These are phyloP conservation scores for Termitomyces sp. DNA, from an alignment of 768 basidiomycete genomes.

Conservation along the genomic window DNA sequence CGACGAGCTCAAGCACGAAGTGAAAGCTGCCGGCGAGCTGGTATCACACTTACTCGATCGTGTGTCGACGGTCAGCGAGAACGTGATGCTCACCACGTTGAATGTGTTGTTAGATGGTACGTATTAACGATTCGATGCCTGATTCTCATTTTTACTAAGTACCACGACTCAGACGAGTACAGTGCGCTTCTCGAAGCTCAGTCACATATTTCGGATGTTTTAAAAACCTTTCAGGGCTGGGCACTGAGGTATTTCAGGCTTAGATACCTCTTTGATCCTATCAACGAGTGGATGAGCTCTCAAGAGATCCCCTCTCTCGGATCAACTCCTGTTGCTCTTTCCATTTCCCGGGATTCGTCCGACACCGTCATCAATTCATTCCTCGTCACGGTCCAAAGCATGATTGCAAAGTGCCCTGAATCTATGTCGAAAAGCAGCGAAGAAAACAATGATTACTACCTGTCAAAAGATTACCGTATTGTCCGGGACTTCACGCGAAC, in stretches of 20 bases:
- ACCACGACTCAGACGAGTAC: slow-evolving; percentile 28
- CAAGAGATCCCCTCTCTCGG: slow-evolving; percentile 16
- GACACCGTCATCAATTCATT: slow-evolving; percentile 54
- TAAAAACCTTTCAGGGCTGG: slow-evolving; percentile 20
- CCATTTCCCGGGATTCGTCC: slow-evolving; percentile 16
- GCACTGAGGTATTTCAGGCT: slow-evolving; percentile 19
- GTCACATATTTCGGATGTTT: slow-evolving; percentile 15
- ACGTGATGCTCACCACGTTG: slow-evolving; percentile 19
- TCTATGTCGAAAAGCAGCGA: slow-evolving; percentile 13
- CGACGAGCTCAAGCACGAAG: slow-evolving; percentile 20
- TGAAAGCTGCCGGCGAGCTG: slow-evolving; percentile 17
- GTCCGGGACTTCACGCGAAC: slow-evolving; percentile 40
- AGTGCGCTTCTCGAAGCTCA: slow-evolving; percentile 21
- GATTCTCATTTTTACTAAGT: neutral
- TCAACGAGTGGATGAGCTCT: slow-evolving; percentile 24
- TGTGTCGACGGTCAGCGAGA: slow-evolving; percentile 11
- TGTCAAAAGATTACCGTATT: slow-evolving; percentile 40
- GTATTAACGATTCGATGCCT: slow-evolving; percentile 3
- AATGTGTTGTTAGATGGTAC: slow-evolving; percentile 33
- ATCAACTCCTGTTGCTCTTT: neutral
- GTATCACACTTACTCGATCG: slow-evolving; percentile 22
- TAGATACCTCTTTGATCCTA: slow-evolving; percentile 26
- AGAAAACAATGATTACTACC: slow-evolving; percentile 42
- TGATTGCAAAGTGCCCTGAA: slow-evolving; percentile 38
- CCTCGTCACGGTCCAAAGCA: slow-evolving; percentile 59